A percentile compares a stretch with the other conserved stretches of the same genome.
These are phyloP conservation scores for Furcasterigmium furcatum DNA, from an alignment of 2,329 filamentous ascomycete species.

Conservation along the genomic window DNA sequence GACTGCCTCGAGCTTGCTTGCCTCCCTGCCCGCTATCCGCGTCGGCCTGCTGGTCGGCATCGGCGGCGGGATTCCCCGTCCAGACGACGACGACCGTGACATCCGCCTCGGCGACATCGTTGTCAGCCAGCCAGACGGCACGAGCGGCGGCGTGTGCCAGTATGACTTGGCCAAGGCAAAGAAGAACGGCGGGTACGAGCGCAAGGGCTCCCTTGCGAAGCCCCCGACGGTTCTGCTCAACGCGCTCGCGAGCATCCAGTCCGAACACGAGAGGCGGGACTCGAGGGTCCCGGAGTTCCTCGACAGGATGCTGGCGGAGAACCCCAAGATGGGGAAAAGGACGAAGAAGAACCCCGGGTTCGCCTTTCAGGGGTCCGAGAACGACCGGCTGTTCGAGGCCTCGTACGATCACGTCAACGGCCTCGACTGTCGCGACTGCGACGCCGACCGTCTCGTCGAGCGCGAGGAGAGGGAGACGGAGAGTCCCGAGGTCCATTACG, in stretches of 20 bases:
- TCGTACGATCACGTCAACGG: slow-evolving; percentile 6
- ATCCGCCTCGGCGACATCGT: slow-evolving; percentile 23
- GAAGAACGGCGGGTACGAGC: neutral
- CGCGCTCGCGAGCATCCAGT: slow-evolving; percentile 2
- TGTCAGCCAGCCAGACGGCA: slow-evolving; percentile 15
- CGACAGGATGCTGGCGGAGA: slow-evolving; percentile 4
- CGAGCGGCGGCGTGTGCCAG: slow-evolving; percentile 14
- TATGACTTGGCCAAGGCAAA: slow-evolving; percentile 18
- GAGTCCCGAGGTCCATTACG: slow-evolving; percentile 15
- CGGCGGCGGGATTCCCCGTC: neutral
- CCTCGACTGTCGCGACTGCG: slow-evolving; percentile 7
- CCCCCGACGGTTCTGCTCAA: slow-evolving; percentile 6
- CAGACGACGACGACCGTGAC: slow-evolving; percentile 5
- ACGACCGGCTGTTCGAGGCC: slow-evolving; percentile 9
- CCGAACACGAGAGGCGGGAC: slow-evolving; percentile 3
- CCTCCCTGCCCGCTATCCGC: slow-evolving; percentile 9
- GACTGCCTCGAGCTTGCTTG: slow-evolving; percentile 8
- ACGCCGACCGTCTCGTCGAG: neutral
- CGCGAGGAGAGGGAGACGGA: neutral
- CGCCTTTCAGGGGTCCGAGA: neutral
- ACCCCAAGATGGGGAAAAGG: slow-evolving; percentile 6
- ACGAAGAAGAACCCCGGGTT: slow-evolving; percentile 4
- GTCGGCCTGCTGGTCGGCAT: slow-evolving; percentile 1
- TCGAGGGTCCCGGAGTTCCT: slow-evolving; percentile 7
- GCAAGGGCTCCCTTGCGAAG: neutral